Base-by-base conservation (phyloP, 352 stramenopile species). In the Globisporangium rhizosaccharum region DNA sequence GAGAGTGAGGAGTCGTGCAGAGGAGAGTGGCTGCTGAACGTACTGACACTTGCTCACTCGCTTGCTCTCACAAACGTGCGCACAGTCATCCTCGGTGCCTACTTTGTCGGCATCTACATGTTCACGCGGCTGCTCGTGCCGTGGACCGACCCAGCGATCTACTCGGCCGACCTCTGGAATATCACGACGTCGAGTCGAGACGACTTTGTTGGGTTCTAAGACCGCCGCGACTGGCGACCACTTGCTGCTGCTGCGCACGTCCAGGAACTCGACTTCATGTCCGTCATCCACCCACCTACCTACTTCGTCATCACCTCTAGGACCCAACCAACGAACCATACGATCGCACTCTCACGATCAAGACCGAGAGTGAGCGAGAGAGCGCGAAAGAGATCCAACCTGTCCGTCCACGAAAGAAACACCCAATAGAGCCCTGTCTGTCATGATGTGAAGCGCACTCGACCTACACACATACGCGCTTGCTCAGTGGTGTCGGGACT, bases 161-260 rank as follows among this genome's bases (percentile, higher is more conserved):
- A 94, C 67, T 82, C 75, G 20, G 88, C 78, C 4, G 70, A 84
- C 46, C 76, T 94, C 57, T 94, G 84, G 84, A 94, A 94, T 60
- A 60, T 85, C 60, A 93, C 84, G 11, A 79, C 73, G 53, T 80
- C 73, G 51, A 47, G 63, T 68, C 58, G 53, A 63, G 66, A 73
- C 45, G 72, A 85, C 23, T 26, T 82, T 33, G 65, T 78, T 30
- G 53, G 61, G 30, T 82, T 79, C 59, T 65, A 67, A 66, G 28
- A 17, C 41, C 7, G 5, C 30, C 9, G 9, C 30, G 9, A 39
- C 33, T 12, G 33, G 10, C 33, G 10, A 12, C 33, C 8, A 39
- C 33, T 39, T 12, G 33, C 33, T 51, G 23, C 20, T 14, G 44
- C 39, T 23, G 30, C 8, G 25, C 47, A 51, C 20, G 15, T 18